These are phyloP conservation scores for Russula dissimulans DNA, from an alignment of 768 basidiomycete species.

Conservation along the genomic window DNA sequence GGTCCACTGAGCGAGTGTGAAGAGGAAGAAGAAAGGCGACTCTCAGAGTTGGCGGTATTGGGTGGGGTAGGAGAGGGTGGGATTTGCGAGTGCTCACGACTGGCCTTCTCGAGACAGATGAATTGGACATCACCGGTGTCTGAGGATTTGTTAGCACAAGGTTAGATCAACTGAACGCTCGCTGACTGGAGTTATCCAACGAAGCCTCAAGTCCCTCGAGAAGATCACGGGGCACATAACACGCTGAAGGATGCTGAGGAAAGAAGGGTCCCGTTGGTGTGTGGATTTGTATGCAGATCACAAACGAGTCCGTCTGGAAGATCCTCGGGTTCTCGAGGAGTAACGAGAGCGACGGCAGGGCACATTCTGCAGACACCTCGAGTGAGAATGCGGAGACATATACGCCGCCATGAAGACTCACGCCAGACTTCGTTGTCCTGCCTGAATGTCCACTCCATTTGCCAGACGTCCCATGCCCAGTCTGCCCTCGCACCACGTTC, in stretches of 20 bases:
- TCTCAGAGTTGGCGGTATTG: constrained; percentile 26
- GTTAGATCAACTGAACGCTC: background rate
- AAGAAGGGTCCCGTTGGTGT: constrained; percentile 44
- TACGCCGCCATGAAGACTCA: constrained; percentile 26
- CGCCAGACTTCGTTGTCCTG: constrained; percentile 69
- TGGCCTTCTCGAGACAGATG: constrained; percentile 53
- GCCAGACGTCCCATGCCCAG: constrained; percentile 70
- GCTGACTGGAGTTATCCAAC: constrained; percentile 60
- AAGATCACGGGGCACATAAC: constrained; percentile 56
- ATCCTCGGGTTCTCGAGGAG: constrained; percentile 54
- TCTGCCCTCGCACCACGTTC: constrained; percentile 55
- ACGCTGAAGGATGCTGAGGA: constrained; percentile 56
- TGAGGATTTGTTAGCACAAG: constrained; percentile 19
- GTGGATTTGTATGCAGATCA: constrained; percentile 68
- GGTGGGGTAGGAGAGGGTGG: constrained; percentile 24
- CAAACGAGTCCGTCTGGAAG: constrained; percentile 54
- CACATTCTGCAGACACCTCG: constrained; percentile 37
- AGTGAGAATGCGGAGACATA: background rate
- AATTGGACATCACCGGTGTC: constrained; percentile 74
- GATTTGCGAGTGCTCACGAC: constrained; percentile 24
- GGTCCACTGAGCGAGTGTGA: constrained; percentile 34
- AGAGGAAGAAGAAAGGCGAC: constrained; percentile 34
- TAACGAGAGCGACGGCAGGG: constrained; percentile 50
- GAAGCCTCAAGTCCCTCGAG: constrained; percentile 62
- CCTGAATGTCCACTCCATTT: constrained; percentile 62